Conservation (phyloP, 805 yeast genomes). For the Starmerella powellii region DNA sequence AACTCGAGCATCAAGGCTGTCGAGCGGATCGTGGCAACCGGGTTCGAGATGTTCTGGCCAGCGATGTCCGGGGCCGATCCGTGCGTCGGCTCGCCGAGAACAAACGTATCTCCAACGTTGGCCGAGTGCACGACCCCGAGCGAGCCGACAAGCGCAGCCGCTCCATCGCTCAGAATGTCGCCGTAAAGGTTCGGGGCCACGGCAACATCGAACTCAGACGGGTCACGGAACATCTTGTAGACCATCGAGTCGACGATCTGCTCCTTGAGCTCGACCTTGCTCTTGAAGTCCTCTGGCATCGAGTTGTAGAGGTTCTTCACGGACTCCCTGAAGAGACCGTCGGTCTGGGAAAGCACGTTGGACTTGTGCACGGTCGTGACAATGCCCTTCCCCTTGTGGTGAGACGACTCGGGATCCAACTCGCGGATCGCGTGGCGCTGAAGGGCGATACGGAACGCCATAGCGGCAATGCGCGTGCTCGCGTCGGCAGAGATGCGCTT, state of each 20-base stretch:
- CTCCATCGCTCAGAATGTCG: constrained; percentile 93
- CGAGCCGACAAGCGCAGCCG: constrained; percentile 95
- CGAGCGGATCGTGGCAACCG: constrained; percentile 95
- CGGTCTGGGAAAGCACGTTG: constrained; percentile 81
- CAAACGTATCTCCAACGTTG: constrained; percentile 90
- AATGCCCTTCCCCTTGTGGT: constrained; percentile 43
- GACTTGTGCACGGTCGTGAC: constrained; percentile 95
- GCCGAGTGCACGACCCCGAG: constrained; percentile 97
- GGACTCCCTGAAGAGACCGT: constrained; percentile 92
- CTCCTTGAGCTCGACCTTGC: constrained; percentile 57
- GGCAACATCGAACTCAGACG: constrained; percentile 91
- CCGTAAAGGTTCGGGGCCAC: constrained; percentile 98
- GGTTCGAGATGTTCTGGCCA: constrained; percentile 81
- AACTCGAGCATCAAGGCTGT: constrained; percentile 95
- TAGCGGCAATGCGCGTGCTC: constrained; percentile 70
- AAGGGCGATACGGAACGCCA: constrained; percentile 84
- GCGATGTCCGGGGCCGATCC: constrained; percentile 99
- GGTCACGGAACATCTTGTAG: constrained; percentile 96
- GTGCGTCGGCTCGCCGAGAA: constrained; percentile 98
- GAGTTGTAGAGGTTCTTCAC: constrained; percentile 45
- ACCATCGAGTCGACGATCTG: constrained; percentile 99
- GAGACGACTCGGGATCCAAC: constrained; percentile 28
- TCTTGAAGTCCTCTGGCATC: constrained; percentile 40
- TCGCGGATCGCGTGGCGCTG: constrained; percentile 76
- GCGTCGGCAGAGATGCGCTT: constrained; percentile 91